These are phyloP conservation scores for Ophiostoma piceae DNA, from an alignment of 2,329 filamentous ascomycete genomes.

Conservation along the genomic window DNA sequence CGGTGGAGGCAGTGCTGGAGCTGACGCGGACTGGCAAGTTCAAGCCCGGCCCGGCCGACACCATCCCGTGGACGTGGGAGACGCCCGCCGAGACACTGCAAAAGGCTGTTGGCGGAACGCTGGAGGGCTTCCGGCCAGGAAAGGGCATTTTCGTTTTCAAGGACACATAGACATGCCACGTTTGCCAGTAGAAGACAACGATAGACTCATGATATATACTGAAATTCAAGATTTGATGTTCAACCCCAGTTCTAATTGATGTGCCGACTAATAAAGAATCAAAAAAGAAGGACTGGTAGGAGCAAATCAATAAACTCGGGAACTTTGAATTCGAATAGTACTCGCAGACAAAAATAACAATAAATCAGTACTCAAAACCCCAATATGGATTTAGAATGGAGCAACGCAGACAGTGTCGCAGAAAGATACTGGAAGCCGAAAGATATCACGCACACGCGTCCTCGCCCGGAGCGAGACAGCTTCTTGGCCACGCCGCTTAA, in stretches of 20 bases:
- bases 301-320: background rate
- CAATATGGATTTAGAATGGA: background rate
- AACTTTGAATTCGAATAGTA: background rate
- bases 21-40: conserved; percentile 72
- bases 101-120: conserved; percentile 72
- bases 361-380: background rate
- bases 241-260: background rate
- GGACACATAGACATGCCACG: conserved; percentile 43
- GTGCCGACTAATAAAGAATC: background rate
- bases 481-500: background rate
- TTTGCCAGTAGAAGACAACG: background rate
- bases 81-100: conserved; percentile 65
- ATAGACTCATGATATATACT: background rate
- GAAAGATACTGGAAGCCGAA: background rate
- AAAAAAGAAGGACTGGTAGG: background rate
- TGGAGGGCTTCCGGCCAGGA: conserved; percentile 77
- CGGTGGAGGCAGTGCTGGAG: conserved; percentile 77
- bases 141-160: conserved; percentile 87
- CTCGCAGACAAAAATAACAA: background rate
- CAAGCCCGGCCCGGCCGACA: conserved; percentile 73
- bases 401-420: background rate
- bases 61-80: conserved; percentile 77
- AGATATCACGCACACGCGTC: too few relatives aligned
- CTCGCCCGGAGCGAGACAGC: too few relatives aligned
- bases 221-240: background rate